Conservation (phyloP, 2,329 filamentous ascomycete species). For the Chrysoporthe puriensis region DNA sequence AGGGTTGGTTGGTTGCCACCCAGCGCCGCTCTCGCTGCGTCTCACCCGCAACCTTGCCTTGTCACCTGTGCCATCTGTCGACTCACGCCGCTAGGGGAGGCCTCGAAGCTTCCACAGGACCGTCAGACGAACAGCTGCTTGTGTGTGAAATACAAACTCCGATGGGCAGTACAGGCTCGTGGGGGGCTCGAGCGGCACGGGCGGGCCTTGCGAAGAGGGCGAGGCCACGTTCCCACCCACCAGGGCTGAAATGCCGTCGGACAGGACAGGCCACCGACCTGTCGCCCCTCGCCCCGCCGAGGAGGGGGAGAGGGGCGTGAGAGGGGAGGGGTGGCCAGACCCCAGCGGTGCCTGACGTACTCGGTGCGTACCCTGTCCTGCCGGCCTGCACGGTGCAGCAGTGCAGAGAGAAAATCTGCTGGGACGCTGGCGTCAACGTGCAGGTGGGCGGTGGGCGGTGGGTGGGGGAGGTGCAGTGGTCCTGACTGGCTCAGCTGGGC, state of each 20-base stretch:
- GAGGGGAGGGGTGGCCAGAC: no score
- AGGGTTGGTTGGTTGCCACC: neutral
- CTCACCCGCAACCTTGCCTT: no score
- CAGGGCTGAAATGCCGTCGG: neutral
- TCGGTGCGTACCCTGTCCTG: neutral
- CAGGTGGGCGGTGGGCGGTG: neutral
- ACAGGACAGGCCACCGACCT: no score
- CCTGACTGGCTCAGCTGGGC: constrained; percentile 2
- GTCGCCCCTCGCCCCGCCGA: neutral
- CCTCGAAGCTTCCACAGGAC: neutral
- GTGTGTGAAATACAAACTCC: neutral
- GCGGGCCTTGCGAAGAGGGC: neutral
- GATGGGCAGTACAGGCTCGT: neutral
- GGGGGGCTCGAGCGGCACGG: neutral
- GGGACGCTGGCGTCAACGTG: neutral
- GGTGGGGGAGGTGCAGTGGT: neutral
- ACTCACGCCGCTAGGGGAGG: neutral
- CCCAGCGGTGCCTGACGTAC: no score
- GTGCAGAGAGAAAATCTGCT: neutral
- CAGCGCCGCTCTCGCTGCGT: neutral
- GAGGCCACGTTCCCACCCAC: neutral
- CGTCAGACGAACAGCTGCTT: neutral
- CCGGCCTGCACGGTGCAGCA: neutral
- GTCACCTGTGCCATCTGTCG: neutral
- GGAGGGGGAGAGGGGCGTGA: neutral